Conservation (phyloP, 768 basidiomycete species). For the Dacryopinax spathularia region DNA sequence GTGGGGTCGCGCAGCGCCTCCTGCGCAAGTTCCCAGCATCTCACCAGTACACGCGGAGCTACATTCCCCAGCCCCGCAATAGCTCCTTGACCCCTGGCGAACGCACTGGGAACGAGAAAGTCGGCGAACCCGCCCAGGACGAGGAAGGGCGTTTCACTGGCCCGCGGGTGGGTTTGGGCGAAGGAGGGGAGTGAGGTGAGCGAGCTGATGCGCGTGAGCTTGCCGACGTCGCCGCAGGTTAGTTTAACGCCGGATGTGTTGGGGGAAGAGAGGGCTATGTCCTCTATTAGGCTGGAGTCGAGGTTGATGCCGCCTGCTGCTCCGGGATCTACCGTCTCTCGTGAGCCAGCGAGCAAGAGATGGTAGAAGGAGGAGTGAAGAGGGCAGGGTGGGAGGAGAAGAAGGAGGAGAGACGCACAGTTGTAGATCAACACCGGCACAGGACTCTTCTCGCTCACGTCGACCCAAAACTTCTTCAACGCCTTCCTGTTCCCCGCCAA, state of each 20-base stretch:
- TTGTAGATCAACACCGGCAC: conserved; percentile 84
- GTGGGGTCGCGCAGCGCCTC: conserved; percentile 43
- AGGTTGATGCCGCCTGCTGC: conserved; percentile 82
- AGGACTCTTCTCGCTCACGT: conserved; percentile 64
- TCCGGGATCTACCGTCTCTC: conserved; percentile 51
- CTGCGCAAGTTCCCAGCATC: conserved; percentile 50
- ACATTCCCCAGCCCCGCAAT: conserved; percentile 83
- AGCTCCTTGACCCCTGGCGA: conserved; percentile 68
- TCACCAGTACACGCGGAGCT: conserved; percentile 52
- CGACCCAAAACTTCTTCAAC: conserved; percentile 62
- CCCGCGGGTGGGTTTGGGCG: conserved; percentile 46
- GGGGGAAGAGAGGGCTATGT: conserved; percentile 58
- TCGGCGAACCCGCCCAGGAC: conserved; percentile 79
- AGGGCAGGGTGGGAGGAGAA: neutral
- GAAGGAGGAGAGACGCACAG: conserved; percentile 34
- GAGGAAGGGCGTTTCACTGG: conserved; percentile 52
- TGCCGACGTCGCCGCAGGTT: conserved; percentile 89
- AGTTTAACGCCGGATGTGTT: conserved; percentile 81
- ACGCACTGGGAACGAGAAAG: conserved; percentile 59
- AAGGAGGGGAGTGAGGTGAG: conserved; percentile 47
- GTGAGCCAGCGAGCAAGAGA: neutral
- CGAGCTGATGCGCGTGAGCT: conserved; percentile 70
- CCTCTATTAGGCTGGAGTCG: conserved; percentile 73
- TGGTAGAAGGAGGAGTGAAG: conserved; percentile 9
- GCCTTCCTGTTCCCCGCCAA: conserved; percentile 47